Base-by-base conservation (phyloP, 2,329 filamentous ascomycete species). In the Trichoderma oligosporum region DNA sequence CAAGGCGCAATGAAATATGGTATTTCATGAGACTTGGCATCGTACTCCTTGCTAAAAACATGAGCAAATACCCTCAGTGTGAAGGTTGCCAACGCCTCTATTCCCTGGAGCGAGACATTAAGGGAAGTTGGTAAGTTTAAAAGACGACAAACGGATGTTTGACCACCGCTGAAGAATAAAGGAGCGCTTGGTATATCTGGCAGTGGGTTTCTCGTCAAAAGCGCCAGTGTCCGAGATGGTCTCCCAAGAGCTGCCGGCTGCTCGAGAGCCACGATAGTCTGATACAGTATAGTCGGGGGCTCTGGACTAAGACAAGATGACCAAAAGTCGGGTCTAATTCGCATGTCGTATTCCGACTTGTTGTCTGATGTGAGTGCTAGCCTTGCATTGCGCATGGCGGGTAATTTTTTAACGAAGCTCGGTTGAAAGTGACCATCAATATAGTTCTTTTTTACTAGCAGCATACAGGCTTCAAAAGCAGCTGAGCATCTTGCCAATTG, bases 21-120 rank as follows among this genome's bases (percentile, higher is more conserved):
- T 68, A 96, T 81, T 25, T 86, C 83, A 1, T 78, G 71, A 0
- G 77, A 64, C 14, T 84, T 77, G 0, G 82, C 76, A 47, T 88
- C 84, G 65, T 90, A 99, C 3, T 79, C 78, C 70, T 99, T 99
- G 70, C 91, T 93, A 74, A 96, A 97, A 0, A 97, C 76, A 63
- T 97, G 91, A 14, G 82, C 75, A 70, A 95, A 97, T 0, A 95
- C 71, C 4, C 81, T 79, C 38, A 95, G 73, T 0, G 89, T 96
- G 68, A 94, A 96, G 0, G 70, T 71, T 0, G 84, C 85, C n/a
- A 97, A 68, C 1, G 75, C 69, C 0, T 80, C 71, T 0, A 91
- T 62, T 1, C 77, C 67, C 0, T 73, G 65, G 0, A 74, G 63
- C 0, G 73, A 69, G 0, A 84, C 61, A 1, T 70, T 9, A 0